Conservation (phyloP, 2,329 filamentous ascomycete genomes). For the Colletotrichum brevisporum region DNA sequence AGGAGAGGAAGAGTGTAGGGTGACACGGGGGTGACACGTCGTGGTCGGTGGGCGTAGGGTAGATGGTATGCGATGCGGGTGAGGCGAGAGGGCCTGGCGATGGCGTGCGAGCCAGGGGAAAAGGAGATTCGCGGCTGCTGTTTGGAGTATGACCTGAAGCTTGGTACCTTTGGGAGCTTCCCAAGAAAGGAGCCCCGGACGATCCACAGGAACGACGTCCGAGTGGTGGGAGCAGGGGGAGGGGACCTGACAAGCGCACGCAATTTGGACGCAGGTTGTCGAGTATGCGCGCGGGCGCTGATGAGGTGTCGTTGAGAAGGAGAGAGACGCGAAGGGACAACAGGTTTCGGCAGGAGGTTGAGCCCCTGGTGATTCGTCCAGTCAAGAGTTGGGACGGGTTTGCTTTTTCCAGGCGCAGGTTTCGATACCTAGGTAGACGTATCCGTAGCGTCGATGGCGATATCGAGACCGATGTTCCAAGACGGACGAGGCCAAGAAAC, state of each 20-base stretch:
- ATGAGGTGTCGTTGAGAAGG: constrained; percentile 9
- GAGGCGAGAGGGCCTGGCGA: constrained; percentile 40
- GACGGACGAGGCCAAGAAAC: not conserved
- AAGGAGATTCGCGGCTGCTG: constrained; percentile 25
- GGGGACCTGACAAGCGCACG: constrained; percentile 28
- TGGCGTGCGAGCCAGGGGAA: constrained; percentile 41
- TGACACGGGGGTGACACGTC: constrained; percentile 26
- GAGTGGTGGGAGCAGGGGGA: constrained; percentile 32
- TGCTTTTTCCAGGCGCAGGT: constrained; percentile 4
- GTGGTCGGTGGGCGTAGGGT: constrained; percentile 25
- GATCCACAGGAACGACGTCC: constrained; percentile 37
- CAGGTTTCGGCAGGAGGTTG: constrained; percentile 37
- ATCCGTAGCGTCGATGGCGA: not conserved
- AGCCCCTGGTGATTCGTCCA: constrained; percentile 25
- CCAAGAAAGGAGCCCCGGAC: constrained; percentile 32
- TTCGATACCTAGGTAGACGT: not conserved
- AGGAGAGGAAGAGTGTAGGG: constrained; percentile 5
- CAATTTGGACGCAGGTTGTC: constrained; percentile 23
- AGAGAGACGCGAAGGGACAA: not conserved
- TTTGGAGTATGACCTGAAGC: constrained; percentile 15
- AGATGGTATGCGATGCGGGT: constrained; percentile 14
- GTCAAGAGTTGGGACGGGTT: constrained; percentile 17
- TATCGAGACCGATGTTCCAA: not conserved
- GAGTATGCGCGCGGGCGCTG: constrained; percentile 23
- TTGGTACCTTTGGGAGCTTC: constrained; percentile 20